A percentile compares a stretch with the other conserved stretches of the same genome.
Evolutionary conservation across 306 rosid species (phyloP).

Genomic region (Boehmeria nivea): DNA sequence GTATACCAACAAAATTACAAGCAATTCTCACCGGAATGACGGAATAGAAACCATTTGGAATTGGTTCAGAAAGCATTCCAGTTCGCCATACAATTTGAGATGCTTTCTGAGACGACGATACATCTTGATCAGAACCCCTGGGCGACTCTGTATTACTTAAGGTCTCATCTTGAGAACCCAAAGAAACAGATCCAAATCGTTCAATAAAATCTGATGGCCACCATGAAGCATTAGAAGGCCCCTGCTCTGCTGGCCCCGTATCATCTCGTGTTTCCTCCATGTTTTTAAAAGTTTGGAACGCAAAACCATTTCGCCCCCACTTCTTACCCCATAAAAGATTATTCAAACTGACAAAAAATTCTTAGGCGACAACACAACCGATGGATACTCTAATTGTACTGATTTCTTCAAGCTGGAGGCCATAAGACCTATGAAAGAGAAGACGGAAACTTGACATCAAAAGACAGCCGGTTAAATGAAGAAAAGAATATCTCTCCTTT

Average conservation of each 20-base stretch:
- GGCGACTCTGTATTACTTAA: conserved; percentile 51
- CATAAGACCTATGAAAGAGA: conserved; percentile 52
- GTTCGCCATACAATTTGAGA: conserved; percentile 87
- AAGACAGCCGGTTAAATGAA: no score
- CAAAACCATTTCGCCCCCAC: conserved; percentile 81
- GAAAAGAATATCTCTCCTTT: no score
- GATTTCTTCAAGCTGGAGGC: conserved; percentile 64
- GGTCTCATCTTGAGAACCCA: conserved; percentile 68
- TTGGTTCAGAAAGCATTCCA: conserved; percentile 83
- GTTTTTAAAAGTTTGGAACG: conserved; percentile 50
- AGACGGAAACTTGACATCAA: conserved; percentile 2
- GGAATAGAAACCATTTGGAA: conserved; percentile 95
- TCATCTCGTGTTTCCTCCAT: conserved; percentile 94
- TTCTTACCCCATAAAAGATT: conserved; percentile 60
- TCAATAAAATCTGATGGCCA: conserved; percentile 91
- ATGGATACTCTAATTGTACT: conserved; percentile 28
- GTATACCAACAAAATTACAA: conserved; percentile 4
- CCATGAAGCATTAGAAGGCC: conserved; percentile 78
- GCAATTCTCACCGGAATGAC: conserved; percentile 66
- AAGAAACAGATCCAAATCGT: conserved; percentile 77
- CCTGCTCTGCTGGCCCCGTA: conserved; percentile 80
- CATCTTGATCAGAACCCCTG: conserved; percentile 45
- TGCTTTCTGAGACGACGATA: conserved; percentile 65
- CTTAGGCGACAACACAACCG: conserved; percentile 33
- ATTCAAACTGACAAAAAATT: conserved; percentile 32